phyloP scores from a whole-genome alignment of 768 basidiomycete species.

The Russula dissimulans region DNA sequence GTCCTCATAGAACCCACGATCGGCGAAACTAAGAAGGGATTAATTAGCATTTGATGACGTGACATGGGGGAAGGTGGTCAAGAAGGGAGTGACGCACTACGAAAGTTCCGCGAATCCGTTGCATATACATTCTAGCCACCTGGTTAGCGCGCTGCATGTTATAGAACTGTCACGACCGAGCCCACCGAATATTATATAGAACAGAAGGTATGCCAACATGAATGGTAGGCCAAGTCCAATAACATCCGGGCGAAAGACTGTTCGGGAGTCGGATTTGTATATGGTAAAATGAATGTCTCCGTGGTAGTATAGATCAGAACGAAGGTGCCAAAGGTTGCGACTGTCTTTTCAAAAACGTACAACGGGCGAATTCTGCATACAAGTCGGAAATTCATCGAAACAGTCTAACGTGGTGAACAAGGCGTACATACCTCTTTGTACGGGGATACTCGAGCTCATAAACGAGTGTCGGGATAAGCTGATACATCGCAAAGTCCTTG shows the following conservation, averaged over 20 bases:
- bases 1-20: constrained; percentile 95
- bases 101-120: constrained; percentile 93
- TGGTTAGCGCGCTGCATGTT: constrained; percentile 2
- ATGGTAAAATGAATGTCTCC: constrained; percentile 88
- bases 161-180: not conserved
- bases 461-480: constrained; percentile 84
- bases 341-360: constrained; percentile 59
- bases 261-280: constrained; percentile 51
- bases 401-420: not conserved
- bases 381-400: not conserved
- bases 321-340: constrained; percentile 95
- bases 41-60: not conserved
- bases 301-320: constrained; percentile 88
- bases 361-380: constrained; percentile 54
- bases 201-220: constrained; percentile 86
- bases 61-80: not conserved
- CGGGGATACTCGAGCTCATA: constrained; percentile 96
- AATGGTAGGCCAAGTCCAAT: constrained; percentile 87
- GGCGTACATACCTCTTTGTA: constrained; percentile 60
- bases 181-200: constrained; percentile 78
- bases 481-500: constrained; percentile 76
- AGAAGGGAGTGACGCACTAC: constrained; percentile 42
- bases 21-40: constrained; percentile 66
- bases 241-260: constrained; percentile 69
- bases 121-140: constrained; percentile 77